phyloP scores from a whole-genome alignment of 768 basidiomycete species.

The Tylopilus sp. region DNA sequence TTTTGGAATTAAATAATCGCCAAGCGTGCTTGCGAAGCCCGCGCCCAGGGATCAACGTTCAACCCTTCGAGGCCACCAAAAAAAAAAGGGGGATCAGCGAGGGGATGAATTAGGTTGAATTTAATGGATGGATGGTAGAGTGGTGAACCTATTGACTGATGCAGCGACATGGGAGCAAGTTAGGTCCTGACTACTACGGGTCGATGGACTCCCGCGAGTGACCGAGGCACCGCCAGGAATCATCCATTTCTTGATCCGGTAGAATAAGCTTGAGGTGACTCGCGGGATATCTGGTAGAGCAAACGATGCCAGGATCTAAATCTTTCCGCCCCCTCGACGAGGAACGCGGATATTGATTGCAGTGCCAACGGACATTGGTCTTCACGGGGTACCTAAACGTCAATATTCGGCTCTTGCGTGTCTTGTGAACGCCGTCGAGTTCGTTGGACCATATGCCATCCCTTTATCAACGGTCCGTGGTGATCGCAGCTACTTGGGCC shows the following conservation, averaged over 20 bases:
- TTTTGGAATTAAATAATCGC: conserved; percentile 8
- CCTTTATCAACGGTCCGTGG: conserved; percentile 5
- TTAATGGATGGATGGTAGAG: neutral
- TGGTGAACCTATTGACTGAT: neutral
- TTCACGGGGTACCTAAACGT: neutral
- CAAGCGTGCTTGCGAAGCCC: neutral
- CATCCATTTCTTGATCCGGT: neutral
- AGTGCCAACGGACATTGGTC: neutral
- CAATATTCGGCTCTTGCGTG: neutral
- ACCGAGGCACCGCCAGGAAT: neutral
- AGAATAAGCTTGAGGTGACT: neutral
- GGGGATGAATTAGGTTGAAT: neutral
- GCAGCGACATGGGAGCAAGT: neutral
- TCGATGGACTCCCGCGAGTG: conserved; percentile 1
- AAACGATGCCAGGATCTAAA: neutral
- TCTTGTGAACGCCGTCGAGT: conserved; percentile 9
- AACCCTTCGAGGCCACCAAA: neutral
- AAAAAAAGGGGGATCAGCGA: conserved; percentile 6
- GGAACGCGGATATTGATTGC: conserved; percentile 13
- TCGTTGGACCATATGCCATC: conserved; percentile 5
- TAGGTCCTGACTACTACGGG: neutral
- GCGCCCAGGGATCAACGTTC: conserved; percentile 1
- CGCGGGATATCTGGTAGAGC: neutral
- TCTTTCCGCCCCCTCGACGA: conserved; percentile 2
- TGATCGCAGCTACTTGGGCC: conserved; percentile 9